Evolutionary conservation across 1,139 yeast species (phyloP).

Genomic region (Saccharomyces hybrid): DNA sequence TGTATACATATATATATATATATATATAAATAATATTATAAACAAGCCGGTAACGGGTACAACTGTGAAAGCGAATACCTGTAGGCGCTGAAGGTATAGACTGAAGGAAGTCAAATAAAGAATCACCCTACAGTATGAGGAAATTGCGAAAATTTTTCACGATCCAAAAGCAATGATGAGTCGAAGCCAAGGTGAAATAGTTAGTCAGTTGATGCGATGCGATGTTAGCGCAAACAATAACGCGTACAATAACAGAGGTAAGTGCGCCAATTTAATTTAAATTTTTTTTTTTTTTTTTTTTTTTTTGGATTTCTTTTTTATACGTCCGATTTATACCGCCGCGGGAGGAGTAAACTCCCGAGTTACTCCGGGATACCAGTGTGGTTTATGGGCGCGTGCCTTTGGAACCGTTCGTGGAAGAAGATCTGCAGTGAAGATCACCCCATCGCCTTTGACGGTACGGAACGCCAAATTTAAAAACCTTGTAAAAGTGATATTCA

Average conservation of each 20-base stretch:
- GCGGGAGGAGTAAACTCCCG: background rate
- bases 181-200: background rate
- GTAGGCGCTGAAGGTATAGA: background rate
- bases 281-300: background rate
- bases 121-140: background rate
- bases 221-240: conserved; percentile 1
- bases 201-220: background rate
- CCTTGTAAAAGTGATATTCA: background rate
- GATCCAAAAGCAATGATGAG: background rate
- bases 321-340: background rate
- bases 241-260: background rate
- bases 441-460: background rate
- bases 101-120: background rate
- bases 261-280: background rate
- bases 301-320: background rate
- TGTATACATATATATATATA: background rate
- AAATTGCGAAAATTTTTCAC: background rate
- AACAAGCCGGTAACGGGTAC: background rate
- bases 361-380: background rate
- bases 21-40: background rate
- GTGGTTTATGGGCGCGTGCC: background rate
- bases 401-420: background rate
- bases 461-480: background rate
- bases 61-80: background rate
- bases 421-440: background rate